Evolutionary conservation across 1,139 yeast genomes (phyloP), one percentile per base, ranked within the genome.

Genomic region (Geotrichum klebahnii): DNA sequence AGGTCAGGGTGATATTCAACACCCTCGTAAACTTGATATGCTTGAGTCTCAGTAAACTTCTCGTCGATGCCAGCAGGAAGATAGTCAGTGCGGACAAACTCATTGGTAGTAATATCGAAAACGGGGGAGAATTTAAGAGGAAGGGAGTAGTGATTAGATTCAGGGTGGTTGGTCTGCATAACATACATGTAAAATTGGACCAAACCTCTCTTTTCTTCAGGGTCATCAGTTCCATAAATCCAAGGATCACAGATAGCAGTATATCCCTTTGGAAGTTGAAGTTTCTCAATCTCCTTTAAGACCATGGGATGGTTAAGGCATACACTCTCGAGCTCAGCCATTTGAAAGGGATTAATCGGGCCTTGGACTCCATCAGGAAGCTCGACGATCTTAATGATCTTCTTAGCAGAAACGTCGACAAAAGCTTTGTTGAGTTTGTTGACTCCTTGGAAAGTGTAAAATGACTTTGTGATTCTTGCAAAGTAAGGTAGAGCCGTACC

Each of bases 151-250:
- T 84, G 90, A 72, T 87, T 87, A 14, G 90, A 81, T 67, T 87
- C 95, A 32, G 79, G 69, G 66, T 86, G 92, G 63, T 81, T 73
- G 55, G 81, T 80, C 63, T 80, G 80, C 56, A 87, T 78, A 50
- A 63, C 57, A 69, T 87, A 87, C 81, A 84, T 81, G 72, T 81
- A 83, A 67, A 82, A 80, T 71, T 84, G 92, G 59, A 82, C 71
- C 70, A 82, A 73, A 66, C 87, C 75, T 64, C 81, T 81, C 46
- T 81, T 73, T 46, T 83, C 78, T 42, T 88, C 94, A 81, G 88
- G 84, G 68, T 83, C 74, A 65, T 84, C 90, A 38, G 88, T 82
- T 59, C 95, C 96, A 66, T 86, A 86, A 75, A 86, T 86, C 95
- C 96, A 87, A 48, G 92, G 90, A 65, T 87, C 96, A 84, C 84